A percentile compares a stretch with the other conserved stretches of the same genome.
These are phyloP conservation scores for Brassica incana DNA, from an alignment of 345 rosid genomes.

Conservation along the genomic window DNA sequence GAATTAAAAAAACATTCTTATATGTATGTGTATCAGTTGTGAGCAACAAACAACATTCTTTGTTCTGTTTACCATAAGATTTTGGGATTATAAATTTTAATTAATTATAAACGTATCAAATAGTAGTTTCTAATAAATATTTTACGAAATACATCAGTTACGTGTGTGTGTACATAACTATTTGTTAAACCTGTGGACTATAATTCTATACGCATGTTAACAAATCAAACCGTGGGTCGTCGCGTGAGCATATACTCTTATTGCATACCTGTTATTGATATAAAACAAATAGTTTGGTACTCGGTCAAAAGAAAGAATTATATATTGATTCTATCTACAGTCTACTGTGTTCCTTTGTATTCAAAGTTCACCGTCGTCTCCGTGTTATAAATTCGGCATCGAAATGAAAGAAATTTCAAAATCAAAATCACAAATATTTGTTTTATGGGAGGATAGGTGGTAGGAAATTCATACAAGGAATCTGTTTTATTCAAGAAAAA, in stretches of 20 bases:
- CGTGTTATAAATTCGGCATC: background rate
- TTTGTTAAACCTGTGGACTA: conserved; percentile 18
- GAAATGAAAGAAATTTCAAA: background rate
- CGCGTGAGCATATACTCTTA: conserved; percentile 11
- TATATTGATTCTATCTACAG: background rate
- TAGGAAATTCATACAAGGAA: conserved; percentile 10
- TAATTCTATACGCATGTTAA: conserved; percentile 5
- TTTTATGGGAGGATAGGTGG: background rate
- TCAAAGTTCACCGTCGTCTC: background rate
- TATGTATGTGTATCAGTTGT: too few relatives aligned
- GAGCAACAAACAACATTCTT: background rate
- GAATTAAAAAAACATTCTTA: too few relatives aligned
- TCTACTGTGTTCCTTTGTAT: background rate
- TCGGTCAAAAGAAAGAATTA: conserved; percentile 7
- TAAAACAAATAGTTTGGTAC: conserved; percentile 7
- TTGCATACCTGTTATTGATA: background rate
- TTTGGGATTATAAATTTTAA: too few relatives aligned
- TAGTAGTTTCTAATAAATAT: background rate
- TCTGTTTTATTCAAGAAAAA: background rate
- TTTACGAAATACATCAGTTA: conserved; percentile 8
- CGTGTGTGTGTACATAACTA: background rate
- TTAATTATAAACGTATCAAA: background rate
- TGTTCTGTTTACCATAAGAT: background rate
- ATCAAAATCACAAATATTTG: background rate
- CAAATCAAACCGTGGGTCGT: conserved; percentile 16